phyloP scores from a whole-genome alignment of 352 stramenopile species.

The Phytopythium delawarense region DNA sequence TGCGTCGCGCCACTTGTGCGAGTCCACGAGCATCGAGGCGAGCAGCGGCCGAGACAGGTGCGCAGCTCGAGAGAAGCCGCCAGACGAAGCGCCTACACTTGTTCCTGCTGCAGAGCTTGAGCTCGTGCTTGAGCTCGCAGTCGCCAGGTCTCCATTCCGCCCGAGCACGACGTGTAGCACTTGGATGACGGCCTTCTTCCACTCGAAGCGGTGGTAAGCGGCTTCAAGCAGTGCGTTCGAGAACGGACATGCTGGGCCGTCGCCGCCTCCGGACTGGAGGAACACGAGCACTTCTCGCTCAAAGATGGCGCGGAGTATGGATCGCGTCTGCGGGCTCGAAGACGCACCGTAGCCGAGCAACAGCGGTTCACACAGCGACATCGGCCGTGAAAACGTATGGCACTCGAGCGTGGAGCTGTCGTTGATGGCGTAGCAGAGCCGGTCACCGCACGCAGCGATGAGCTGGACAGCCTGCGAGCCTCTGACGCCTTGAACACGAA shows the following conservation, averaged over 20 bases:
- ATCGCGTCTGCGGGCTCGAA: slow-evolving; percentile 11
- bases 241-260: slow-evolving; percentile 41
- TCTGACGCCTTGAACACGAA: slow-evolving; percentile 11
- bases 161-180: slow-evolving; percentile 34
- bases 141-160: slow-evolving; percentile 12
- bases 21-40: slow-evolving; percentile 46
- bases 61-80: slow-evolving; percentile 38
- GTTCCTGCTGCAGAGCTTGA: background rate
- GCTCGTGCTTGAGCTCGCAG: background rate
- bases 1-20: slow-evolving; percentile 53
- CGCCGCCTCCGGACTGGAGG: slow-evolving; percentile 28
- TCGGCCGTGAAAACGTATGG: slow-evolving; percentile 32
- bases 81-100: slow-evolving; percentile 12
- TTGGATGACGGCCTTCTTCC: slow-evolving; percentile 49
- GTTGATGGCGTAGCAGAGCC: slow-evolving; percentile 45
- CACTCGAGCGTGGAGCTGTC: slow-evolving; percentile 33
- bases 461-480: slow-evolving; percentile 29
- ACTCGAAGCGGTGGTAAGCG: slow-evolving; percentile 53
- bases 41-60: slow-evolving; percentile 35
- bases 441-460: slow-evolving; percentile 43
- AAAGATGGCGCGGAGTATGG: slow-evolving; percentile 45
- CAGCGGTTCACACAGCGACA: slow-evolving; percentile 50
- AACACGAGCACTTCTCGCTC: slow-evolving; percentile 64
- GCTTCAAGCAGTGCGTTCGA: slow-evolving; percentile 35
- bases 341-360: slow-evolving; percentile 31